Conservation (phyloP, 164 flowering plant species). For the Vitis labrusca region DNA sequence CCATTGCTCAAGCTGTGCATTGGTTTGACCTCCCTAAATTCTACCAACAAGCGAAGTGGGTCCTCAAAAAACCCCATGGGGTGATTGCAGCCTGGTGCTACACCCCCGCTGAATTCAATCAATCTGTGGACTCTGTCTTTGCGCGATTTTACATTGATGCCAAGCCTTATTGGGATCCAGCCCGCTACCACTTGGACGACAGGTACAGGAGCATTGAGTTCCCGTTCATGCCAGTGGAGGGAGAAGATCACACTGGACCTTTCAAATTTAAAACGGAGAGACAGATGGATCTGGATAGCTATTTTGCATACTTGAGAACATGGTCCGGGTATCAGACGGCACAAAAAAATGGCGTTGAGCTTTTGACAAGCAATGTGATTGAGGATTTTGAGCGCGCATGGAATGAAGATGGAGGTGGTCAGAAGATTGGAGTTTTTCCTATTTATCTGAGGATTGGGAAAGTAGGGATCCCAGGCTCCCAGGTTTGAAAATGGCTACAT, state of each 20-base stretch:
- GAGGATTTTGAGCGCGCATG: conserved; percentile 49
- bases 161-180: conserved; percentile 52
- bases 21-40: conserved; percentile 67
- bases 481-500: too few species aligned
- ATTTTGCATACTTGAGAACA: conserved; percentile 51
- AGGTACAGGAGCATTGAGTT: conserved; percentile 49
- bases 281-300: conserved; percentile 53
- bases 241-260: conserved; percentile 62
- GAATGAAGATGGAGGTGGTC: conserved; percentile 32
- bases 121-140: conserved; percentile 33
- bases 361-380: conserved; percentile 40
- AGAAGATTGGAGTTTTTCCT: conserved; percentile 50
- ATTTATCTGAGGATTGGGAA: conserved; percentile 54
- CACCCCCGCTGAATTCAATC: conserved; percentile 35
- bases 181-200: conserved; percentile 45
- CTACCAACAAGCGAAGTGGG: conserved; percentile 44
- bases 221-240: conserved; percentile 77
- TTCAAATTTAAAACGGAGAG: conserved; percentile 45
- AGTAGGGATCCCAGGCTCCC: conserved; percentile 24
- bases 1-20: conserved; percentile 66
- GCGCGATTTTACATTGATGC: conserved; percentile 23
- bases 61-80: conserved; percentile 67
- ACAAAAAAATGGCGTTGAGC: conserved; percentile 56
- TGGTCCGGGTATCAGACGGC: conserved; percentile 79
- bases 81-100: conserved; percentile 80